phyloP scores from a whole-genome alignment of 352 stramenopile species.

The Pythium phragmiticola region DNA sequence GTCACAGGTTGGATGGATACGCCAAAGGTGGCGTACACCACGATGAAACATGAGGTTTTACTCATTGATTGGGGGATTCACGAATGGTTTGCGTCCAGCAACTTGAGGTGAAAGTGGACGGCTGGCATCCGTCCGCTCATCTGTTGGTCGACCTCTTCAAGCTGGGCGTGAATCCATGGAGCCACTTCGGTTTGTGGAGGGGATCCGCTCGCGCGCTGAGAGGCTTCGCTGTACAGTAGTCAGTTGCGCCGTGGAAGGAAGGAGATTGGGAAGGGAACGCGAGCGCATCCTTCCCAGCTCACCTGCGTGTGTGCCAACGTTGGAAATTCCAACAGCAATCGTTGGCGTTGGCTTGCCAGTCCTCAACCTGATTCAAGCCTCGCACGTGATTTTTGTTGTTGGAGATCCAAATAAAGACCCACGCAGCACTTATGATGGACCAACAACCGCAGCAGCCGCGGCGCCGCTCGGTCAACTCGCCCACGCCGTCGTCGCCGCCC shows the following conservation, averaged over 20 bases:
- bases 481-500: not conserved
- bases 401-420: not conserved
- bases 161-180: constrained; percentile 1
- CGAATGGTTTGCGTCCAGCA: not conserved
- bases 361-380: constrained; percentile 21
- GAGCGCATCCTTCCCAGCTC: constrained; percentile 19
- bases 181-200: constrained; percentile 24
- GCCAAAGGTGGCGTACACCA: not conserved
- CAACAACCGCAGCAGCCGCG: constrained; percentile 3
- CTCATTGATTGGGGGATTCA: constrained; percentile 1
- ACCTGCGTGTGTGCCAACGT: not conserved
- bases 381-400: not conserved
- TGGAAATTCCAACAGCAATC: not conserved
- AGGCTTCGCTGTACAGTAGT: constrained; percentile 10
- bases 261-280: constrained; percentile 3
- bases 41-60: constrained; percentile 20
- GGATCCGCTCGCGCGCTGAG: not conserved
- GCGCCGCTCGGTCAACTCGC: constrained; percentile 11
- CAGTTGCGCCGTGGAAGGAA: constrained; percentile 17
- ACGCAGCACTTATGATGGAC: constrained; percentile 16
- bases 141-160: constrained; percentile 5
- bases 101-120: constrained; percentile 29
- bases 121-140: constrained; percentile 5
- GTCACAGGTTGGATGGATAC: constrained; percentile 15
- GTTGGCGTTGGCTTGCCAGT: constrained; percentile 3